Base-by-base conservation (phyloP, 2,329 filamentous ascomycete species). In the Thielaviopsis ethacetica region DNA sequence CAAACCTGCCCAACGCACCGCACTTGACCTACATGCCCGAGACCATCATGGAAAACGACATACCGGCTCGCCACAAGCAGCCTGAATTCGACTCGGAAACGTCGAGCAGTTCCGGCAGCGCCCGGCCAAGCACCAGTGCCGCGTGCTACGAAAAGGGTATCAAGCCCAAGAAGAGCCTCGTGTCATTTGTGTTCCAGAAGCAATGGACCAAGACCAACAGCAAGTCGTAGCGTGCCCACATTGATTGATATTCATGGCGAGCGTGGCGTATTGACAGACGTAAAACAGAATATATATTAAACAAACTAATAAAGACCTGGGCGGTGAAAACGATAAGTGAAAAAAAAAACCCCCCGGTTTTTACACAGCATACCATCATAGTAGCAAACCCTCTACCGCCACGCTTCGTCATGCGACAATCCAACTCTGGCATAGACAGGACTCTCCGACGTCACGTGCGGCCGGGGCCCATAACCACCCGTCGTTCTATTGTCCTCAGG, bases 131-230 rank as follows among this genome's bases (percentile, higher is more conserved):
- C 9, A 26, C 30, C 27, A 62, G 50, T 44, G 15, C 22, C 59
- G 62, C 30, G 58, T 47, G 21, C 19, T 27, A 47, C 27, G 54
- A 63, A 15, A 67, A 65, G 59, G 68, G 65, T 49, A 64, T 75
- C 30, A 70, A 67, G 34, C 67, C 70, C 54, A 72, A 71, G 62
- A 77, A 72, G 66, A 78, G 75, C 63, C 76, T 78, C 52, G 72
- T 77, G 38, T 69, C 73, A 3, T 68, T 67, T 3, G 64, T 78
- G 10, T 76, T 78, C 64, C 68, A 70, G 3, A 53, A 56, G 47
- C 53, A 57, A 10, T 51, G 56, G 21, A 19, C 9, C 15, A 58
- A 55, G 53, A 26, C 41, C 27, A 57, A 53, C 30, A 34, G 10
- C 30, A 34, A 34, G 30, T 34, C 30, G 30, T 34, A 34, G 30